Evolutionary conservation across 1,284 basidiomycete species (phyloP).

Genomic region (Ceratobasidium sp.): DNA sequence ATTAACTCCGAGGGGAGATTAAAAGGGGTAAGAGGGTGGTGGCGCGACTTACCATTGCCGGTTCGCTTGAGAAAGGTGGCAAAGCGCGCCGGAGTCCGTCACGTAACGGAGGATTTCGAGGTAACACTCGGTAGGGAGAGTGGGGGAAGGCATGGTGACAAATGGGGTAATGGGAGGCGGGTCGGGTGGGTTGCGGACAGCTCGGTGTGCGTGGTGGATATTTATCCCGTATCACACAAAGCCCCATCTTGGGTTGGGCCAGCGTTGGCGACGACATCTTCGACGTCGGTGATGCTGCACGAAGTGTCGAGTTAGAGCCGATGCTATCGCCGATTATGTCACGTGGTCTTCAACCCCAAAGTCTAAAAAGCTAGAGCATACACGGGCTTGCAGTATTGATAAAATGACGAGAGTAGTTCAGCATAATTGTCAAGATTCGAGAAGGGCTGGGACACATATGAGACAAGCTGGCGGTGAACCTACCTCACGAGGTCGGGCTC

Average conservation of each 20-base stretch:
- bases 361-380: no score
- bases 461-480: no score
- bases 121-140: constrained; percentile 32
- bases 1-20: neutral
- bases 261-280: neutral
- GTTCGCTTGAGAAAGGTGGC: constrained; percentile 10
- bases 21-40: neutral
- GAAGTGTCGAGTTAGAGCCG: constrained; percentile 11
- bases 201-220: constrained; percentile 5
- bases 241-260: constrained; percentile 25
- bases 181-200: constrained; percentile 10
- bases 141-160: constrained; percentile 8
- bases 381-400: no score
- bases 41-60: constrained; percentile 33
- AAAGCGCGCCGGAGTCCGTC: neutral
- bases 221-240: constrained; percentile 25
- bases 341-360: neutral
- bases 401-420: no score
- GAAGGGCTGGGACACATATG: no score
- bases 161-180: constrained; percentile 10
- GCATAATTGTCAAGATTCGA: no score
- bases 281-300: constrained; percentile 16
- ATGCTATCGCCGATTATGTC: constrained; percentile 1
- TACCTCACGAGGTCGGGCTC: no score
- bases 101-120: constrained; percentile 34